Conservation (phyloP, 768 basidiomycete species). For the Dioszegia aurantiaca region DNA sequence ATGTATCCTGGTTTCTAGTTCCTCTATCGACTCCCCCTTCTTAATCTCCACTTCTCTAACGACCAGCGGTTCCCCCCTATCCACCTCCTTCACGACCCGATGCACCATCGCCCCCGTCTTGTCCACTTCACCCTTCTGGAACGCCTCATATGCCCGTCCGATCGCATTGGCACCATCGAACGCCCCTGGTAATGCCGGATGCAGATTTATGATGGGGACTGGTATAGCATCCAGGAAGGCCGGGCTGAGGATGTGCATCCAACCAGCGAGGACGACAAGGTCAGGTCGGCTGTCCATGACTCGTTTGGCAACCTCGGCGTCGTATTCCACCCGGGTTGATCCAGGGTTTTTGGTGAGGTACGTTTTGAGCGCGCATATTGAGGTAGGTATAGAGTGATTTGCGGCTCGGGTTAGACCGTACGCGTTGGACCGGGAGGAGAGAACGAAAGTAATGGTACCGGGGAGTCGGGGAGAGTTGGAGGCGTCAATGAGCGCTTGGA, state of each 20-base stretch:
- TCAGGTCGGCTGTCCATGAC: conserved; percentile 69
- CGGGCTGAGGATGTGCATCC: conserved; percentile 94
- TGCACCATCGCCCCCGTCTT: conserved; percentile 89
- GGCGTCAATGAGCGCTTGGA: conserved; percentile 93
- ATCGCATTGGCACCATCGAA: conserved; percentile 95
- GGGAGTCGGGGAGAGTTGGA: conserved; percentile 68
- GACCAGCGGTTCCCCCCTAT: conserved; percentile 82
- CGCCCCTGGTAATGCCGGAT: conserved; percentile 91
- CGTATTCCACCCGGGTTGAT: conserved; percentile 78
- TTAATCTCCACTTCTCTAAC: conserved; percentile 72
- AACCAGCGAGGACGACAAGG: conserved; percentile 90
- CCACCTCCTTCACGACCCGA: conserved; percentile 86
- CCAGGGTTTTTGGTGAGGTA: conserved; percentile 71
- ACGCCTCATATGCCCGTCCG: conserved; percentile 82
- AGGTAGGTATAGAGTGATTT: conserved; percentile 60
- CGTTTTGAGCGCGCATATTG: conserved; percentile 77
- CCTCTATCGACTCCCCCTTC: conserved; percentile 68
- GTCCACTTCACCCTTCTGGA: conserved; percentile 72
- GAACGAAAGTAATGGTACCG: conserved; percentile 70
- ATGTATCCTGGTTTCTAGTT: conserved; percentile 75
- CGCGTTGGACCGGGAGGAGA: conserved; percentile 89
- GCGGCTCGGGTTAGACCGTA: conserved; percentile 81
- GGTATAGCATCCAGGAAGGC: conserved; percentile 70
- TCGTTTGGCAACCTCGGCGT: conserved; percentile 70
- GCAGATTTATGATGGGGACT: conserved; percentile 90